Conservation (phyloP, 78 protist genomes). For the Dictyostelium intermedium region DNA sequence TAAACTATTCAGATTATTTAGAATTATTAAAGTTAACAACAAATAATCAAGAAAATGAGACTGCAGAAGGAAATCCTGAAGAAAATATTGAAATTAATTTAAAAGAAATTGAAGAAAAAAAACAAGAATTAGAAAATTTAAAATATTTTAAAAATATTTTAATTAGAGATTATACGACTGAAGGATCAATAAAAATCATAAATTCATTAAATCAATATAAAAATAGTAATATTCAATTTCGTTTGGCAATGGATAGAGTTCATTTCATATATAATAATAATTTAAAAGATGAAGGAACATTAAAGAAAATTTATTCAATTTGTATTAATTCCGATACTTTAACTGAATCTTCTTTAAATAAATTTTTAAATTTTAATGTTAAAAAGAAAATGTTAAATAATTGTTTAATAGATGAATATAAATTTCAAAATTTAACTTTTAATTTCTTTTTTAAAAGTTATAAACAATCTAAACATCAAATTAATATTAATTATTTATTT, state of each 20-base stretch:
- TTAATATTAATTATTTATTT: not conserved
- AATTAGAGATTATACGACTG: not conserved
- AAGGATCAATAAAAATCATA: not conserved
- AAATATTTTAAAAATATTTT: not conserved
- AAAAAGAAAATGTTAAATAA: not conserved
- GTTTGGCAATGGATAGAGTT: not conserved
- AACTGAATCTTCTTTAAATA: not conserved
- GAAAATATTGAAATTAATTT: not conserved
- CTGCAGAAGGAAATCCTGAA: not conserved
- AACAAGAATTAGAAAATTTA: not conserved
- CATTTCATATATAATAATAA: not conserved
- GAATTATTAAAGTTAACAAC: not conserved
- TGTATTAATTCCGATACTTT: too few species aligned
- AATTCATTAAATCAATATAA: not conserved
- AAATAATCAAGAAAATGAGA: not conserved
- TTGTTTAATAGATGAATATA: not conserved
- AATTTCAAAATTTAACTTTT: not conserved
- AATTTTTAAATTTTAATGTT: not conserved
- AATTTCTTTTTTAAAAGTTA: not conserved
- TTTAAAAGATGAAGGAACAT: not conserved
- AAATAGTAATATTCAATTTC: not conserved
- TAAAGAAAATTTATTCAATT: not conserved
- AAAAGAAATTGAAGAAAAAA: not conserved
- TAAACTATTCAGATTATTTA: not conserved
- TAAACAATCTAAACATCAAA: not conserved